Conservation (phyloP, 768 basidiomycete species). For the Lentinula detonsa region DNA sequence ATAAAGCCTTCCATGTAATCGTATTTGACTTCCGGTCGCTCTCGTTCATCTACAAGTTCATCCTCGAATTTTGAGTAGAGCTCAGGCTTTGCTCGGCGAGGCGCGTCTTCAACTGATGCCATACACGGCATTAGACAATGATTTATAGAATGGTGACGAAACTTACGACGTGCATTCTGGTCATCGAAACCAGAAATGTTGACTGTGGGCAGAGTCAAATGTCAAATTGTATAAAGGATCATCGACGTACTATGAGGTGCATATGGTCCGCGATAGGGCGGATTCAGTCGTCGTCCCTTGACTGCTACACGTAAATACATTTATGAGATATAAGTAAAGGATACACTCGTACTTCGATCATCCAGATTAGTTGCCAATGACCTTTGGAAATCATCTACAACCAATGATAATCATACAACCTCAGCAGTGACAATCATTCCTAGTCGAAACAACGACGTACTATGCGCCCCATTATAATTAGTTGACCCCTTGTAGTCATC, state of each 20-base stretch:
- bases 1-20: not conserved
- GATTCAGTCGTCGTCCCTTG: too few relatives aligned
- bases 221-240: not conserved
- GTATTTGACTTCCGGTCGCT: not conserved
- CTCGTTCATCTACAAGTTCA: too few relatives aligned
- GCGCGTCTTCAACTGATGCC: too few relatives aligned
- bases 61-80: too few relatives aligned
- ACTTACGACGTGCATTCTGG: not conserved
- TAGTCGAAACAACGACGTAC: not conserved
- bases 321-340: too few relatives aligned
- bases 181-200: not conserved
- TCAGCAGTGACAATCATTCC: too few relatives aligned
- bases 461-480: not conserved
- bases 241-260: not conserved
- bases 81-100: too few relatives aligned
- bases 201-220: not conserved
- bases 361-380: not conserved
- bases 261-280: not conserved
- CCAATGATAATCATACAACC: not conserved
- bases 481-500: not conserved
- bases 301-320: too few relatives aligned
- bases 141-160: not conserved
- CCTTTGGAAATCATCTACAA: not conserved
- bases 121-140: too few relatives aligned
- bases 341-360: too few relatives aligned